These are phyloP conservation scores for Trichoderma guizhouense DNA, from an alignment of 2,329 filamentous ascomycete species.

Conservation along the genomic window DNA sequence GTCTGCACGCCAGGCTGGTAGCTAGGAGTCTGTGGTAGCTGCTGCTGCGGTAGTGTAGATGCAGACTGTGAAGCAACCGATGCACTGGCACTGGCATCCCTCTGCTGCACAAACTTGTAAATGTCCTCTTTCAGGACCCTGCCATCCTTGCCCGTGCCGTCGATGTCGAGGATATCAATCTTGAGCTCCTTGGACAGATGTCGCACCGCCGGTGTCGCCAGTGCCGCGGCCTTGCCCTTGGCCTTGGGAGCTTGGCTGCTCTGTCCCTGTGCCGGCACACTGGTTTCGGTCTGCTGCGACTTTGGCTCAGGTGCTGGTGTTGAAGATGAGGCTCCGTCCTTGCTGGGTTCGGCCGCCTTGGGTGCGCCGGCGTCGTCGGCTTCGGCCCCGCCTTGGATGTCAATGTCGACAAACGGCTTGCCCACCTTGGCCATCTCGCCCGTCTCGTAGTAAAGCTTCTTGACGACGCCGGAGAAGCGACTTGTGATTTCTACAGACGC, in stretches of 20 bases:
- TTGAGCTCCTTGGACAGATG: slow-evolving; percentile 78
- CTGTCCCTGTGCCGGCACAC: neutral
- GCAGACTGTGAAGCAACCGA: slow-evolving; percentile 22
- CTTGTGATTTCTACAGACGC: slow-evolving; percentile 89
- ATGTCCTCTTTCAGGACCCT: slow-evolving; percentile 92
- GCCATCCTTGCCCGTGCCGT: slow-evolving; percentile 85
- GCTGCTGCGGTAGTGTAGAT: slow-evolving; percentile 1
- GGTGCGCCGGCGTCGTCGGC: slow-evolving; percentile 36
- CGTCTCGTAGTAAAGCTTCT: slow-evolving; percentile 91
- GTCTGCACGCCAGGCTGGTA: slow-evolving; percentile 45
- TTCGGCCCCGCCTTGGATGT: slow-evolving; percentile 75
- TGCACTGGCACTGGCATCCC: slow-evolving; percentile 38
- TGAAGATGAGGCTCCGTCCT: slow-evolving; percentile 28
- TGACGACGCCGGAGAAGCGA: slow-evolving; percentile 90
- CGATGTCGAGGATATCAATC: slow-evolving; percentile 72
- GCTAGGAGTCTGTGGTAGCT: neutral
- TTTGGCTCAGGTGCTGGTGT: slow-evolving; percentile 22
- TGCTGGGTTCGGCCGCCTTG: slow-evolving; percentile 32
- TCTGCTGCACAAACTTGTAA: slow-evolving; percentile 61
- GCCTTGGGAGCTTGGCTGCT: slow-evolving; percentile 24
- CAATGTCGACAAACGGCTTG: slow-evolving; percentile 91
- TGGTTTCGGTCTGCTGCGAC: neutral
- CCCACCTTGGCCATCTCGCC: slow-evolving; percentile 96
- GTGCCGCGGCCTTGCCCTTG: slow-evolving; percentile 63
- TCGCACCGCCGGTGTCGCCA: slow-evolving; percentile 90